Percentiles rank a stretch among this genome's conserved stretches.
phyloP scores from a whole-genome alignment of 108 stramenopile genomes.

The Seminavis robusta region DNA sequence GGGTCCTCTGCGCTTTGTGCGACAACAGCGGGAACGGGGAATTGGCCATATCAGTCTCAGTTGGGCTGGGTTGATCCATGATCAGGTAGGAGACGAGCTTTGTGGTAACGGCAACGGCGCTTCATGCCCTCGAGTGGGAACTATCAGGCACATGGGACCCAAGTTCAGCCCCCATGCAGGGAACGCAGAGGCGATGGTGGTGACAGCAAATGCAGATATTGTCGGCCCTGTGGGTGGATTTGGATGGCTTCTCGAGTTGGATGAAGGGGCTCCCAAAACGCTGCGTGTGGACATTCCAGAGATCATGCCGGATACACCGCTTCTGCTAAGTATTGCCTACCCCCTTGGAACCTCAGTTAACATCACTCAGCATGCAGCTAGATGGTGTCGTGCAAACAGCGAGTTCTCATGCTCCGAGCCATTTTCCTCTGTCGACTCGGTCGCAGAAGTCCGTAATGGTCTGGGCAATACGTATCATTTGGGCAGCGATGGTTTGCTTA shows the following conservation, averaged over 20 bases:
- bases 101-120: constrained; percentile 17
- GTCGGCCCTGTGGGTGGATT: constrained; percentile 29
- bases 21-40: constrained; percentile 19
- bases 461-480: constrained; percentile 11
- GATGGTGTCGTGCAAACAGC: constrained; percentile 2
- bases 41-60: constrained; percentile 23
- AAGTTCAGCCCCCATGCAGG: constrained; percentile 4
- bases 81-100: constrained; percentile 7
- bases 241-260: constrained; percentile 26
- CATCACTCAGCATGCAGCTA: constrained; percentile 2
- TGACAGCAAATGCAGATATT: constrained; percentile 32
- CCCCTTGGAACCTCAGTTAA: constrained; percentile 11
- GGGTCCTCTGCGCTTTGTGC: constrained; percentile 20
- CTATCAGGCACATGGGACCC: constrained; percentile 24
- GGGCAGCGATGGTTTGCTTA: constrained; percentile 3
- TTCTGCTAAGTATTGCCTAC: constrained; percentile 14
- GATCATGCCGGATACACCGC: constrained; percentile 2
- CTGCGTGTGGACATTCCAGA: not conserved
- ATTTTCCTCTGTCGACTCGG: constrained; percentile 4
- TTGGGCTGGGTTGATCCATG: constrained; percentile 22
- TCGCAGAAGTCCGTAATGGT: constrained; percentile 8
- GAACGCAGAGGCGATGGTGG: constrained; percentile 10
- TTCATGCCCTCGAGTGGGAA: constrained; percentile 8
- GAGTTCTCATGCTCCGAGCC: not conserved
- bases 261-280: constrained; percentile 21